phyloP scores from a whole-genome alignment of 768 basidiomycete genomes.

The Hericium coralloides region DNA sequence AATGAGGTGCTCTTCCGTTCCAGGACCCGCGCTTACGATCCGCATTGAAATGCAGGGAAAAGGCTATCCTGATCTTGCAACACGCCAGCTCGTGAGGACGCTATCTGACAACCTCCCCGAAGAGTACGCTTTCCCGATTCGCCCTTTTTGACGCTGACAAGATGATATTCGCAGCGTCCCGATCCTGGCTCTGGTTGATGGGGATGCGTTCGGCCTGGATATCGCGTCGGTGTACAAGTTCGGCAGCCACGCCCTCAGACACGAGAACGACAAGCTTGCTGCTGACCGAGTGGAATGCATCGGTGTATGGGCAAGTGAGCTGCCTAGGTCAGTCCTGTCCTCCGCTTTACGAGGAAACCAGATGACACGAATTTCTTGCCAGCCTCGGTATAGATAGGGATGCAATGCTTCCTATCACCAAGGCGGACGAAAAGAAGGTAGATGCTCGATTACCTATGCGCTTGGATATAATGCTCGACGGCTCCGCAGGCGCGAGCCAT shows the following conservation, averaged over 20 bases:
- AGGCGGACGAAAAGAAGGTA: constrained; percentile 71
- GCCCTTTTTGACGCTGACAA: not conserved
- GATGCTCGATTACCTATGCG: constrained; percentile 1
- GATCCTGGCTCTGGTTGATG: constrained; percentile 76
- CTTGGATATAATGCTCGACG: not conserved
- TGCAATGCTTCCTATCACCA: constrained; percentile 57
- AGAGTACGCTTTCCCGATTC: constrained; percentile 31
- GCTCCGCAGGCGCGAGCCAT: constrained; percentile 49
- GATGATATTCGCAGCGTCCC: constrained; percentile 46
- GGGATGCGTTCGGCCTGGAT: constrained; percentile 87
- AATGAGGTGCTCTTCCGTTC: not conserved
- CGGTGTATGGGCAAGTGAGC: constrained; percentile 65
- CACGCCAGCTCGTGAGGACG: constrained; percentile 72
- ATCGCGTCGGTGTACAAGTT: constrained; percentile 83
- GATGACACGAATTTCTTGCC: not conserved
- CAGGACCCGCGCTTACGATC: not conserved
- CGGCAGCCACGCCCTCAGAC: constrained; percentile 63
- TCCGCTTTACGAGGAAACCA: not conserved
- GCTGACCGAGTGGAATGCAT: constrained; percentile 70
- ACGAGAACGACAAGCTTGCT: constrained; percentile 62
- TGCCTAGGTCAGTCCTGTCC: constrained; percentile 41
- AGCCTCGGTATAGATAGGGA: constrained; percentile 58
- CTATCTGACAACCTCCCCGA: constrained; percentile 58
- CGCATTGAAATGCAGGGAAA: constrained; percentile 57
- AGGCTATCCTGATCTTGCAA: constrained; percentile 93